These are phyloP conservation scores for Annulohypoxylon stygium DNA, from an alignment of 495 filamentous ascomycete species.

Conservation along the genomic window DNA sequence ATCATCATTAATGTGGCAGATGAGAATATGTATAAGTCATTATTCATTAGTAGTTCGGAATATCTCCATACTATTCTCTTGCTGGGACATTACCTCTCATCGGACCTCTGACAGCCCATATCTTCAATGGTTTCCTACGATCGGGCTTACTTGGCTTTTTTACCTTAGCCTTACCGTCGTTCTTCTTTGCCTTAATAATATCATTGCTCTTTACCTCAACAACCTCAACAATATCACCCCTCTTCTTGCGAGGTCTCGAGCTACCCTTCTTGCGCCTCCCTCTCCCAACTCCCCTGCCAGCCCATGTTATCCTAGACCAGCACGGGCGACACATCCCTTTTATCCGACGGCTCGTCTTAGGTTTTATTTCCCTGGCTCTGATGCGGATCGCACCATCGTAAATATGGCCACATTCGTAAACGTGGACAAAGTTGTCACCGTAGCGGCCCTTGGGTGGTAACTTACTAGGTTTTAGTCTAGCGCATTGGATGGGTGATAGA, in stretches of 20 bases:
- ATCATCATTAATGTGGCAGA: too few relatives aligned
- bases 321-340: conserved; percentile 32
- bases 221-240: too few relatives aligned
- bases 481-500: conserved; percentile 23
- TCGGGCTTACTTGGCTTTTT: not conserved
- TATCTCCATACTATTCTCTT: not conserved
- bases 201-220: too few relatives aligned
- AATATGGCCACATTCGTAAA: conserved; percentile 35
- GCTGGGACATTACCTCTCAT: conserved; percentile 6
- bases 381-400: not conserved
- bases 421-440: not conserved
- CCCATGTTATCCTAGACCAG: not conserved
- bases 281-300: too few relatives aligned
- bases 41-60: not conserved
- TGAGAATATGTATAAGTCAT: too few relatives aligned
- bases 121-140: not conserved
- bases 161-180: not conserved
- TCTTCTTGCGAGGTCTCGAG: too few relatives aligned
- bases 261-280: too few relatives aligned
- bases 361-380: not conserved
- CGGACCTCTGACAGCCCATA: conserved; percentile 18
- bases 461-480: conserved; percentile 16
- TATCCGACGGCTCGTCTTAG: not conserved
- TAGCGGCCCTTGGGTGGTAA: not conserved
- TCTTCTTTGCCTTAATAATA: not conserved